phyloP scores from a whole-genome alignment of 1,284 basidiomycete genomes.

The Cutaneotrichosporon sp. region DNA sequence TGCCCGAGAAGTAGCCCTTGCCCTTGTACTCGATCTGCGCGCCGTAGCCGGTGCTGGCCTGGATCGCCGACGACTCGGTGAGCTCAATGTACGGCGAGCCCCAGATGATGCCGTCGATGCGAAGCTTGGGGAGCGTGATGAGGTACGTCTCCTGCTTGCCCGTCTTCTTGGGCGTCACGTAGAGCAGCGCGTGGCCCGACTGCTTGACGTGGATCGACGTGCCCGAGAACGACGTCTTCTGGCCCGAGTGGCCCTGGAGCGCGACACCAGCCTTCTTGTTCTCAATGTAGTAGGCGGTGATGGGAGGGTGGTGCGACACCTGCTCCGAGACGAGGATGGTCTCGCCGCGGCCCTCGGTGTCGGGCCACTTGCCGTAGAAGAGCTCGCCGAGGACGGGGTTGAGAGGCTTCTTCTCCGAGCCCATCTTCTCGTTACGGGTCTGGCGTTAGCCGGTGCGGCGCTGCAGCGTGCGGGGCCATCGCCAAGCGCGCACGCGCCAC shows the following conservation, averaged over 20 bases:
- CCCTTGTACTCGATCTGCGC: conserved; percentile 87
- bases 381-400: conserved; percentile 96
- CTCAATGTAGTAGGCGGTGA: conserved; percentile 70
- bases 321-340: conserved; percentile 91
- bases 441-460: conserved; percentile 16
- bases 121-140: conserved; percentile 83
- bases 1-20: conserved; percentile 92
- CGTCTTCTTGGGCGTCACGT: conserved; percentile 62
- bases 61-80: conserved; percentile 78
- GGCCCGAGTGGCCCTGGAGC: conserved; percentile 87
- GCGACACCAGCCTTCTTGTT: conserved; percentile 78
- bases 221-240: conserved; percentile 77
- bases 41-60: conserved; percentile 71
- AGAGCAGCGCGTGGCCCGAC: conserved; percentile 88
- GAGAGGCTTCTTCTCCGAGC: conserved; percentile 96
- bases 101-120: conserved; percentile 61
- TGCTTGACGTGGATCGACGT: conserved; percentile 89
- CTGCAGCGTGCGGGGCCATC: neutral
- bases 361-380: conserved; percentile 92
- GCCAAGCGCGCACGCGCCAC: neutral
- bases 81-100: conserved; percentile 71
- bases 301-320: conserved; percentile 92
- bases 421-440: conserved; percentile 87
- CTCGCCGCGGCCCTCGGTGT: conserved; percentile 73
- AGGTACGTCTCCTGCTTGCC: conserved; percentile 73